A percentile compares a stretch with the other conserved stretches of the same genome.
Evolutionary conservation across 352 stramenopile species (phyloP).

Genomic region (Globisporangium irregulare): DNA sequence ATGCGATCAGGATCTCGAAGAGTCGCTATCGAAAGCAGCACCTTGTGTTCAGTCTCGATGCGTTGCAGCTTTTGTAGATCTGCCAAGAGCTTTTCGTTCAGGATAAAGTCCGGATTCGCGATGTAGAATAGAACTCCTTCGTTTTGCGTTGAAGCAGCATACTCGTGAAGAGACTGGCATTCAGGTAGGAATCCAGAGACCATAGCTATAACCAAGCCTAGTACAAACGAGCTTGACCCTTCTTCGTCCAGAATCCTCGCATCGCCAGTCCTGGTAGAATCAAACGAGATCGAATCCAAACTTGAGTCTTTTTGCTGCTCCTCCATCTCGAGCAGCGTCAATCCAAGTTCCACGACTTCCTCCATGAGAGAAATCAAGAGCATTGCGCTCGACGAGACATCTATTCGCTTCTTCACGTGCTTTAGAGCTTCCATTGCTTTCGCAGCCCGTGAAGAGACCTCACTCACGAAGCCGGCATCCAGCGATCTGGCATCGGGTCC

Average conservation of each 20-base stretch:
- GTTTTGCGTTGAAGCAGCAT: slow-evolving; percentile 20
- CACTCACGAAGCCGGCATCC: neutral
- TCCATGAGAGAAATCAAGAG: slow-evolving; percentile 44
- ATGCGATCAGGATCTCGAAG: slow-evolving; percentile 42
- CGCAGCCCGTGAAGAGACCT: slow-evolving; percentile 16
- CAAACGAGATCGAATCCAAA: neutral
- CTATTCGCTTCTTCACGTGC: slow-evolving; percentile 39
- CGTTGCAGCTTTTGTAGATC: slow-evolving; percentile 46
- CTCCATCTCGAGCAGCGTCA: slow-evolving; percentile 46
- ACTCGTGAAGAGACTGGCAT: slow-evolving; percentile 21
- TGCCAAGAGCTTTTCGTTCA: slow-evolving; percentile 27
- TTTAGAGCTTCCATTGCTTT: slow-evolving; percentile 32
- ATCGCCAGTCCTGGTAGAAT: neutral
- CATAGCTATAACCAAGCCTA: slow-evolving; percentile 37
- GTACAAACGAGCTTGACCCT: slow-evolving; percentile 22
- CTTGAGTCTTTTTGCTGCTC: slow-evolving; percentile 11
- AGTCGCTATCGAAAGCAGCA: slow-evolving; percentile 52
- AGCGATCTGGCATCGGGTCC: neutral
- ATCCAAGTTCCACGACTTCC: slow-evolving; percentile 45
- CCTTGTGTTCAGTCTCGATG: slow-evolving; percentile 44
- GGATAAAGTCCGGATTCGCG: slow-evolving; percentile 25
- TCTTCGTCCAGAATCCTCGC: slow-evolving; percentile 3
- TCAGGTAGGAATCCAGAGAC: slow-evolving; percentile 30
- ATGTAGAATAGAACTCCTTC: slow-evolving; percentile 21
- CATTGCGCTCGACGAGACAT: slow-evolving; percentile 20